Percentiles rank a stretch among this genome's conserved stretches.
Evolutionary conservation across 2,329 filamentous ascomycete genomes (phyloP).

Genomic region (Colletotrichum paranaense): DNA sequence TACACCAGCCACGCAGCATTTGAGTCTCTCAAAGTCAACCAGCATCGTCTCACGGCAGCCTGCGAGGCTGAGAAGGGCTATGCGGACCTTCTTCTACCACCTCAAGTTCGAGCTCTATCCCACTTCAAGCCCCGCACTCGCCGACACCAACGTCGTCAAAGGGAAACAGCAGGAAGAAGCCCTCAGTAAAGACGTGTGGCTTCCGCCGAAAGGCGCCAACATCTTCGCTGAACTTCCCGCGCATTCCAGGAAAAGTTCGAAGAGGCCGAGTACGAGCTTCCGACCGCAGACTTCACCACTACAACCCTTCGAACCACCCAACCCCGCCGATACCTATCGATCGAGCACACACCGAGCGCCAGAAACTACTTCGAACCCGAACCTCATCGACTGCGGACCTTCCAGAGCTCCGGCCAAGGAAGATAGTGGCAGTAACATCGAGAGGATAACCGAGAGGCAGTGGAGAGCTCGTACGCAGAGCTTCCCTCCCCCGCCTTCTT

Average conservation of each 20-base stretch:
- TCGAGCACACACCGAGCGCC: not conserved
- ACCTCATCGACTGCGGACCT: slow-evolving; percentile 63
- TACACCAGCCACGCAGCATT: not conserved
- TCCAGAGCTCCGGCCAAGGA: slow-evolving; percentile 47
- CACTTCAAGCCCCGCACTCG: slow-evolving; percentile 50
- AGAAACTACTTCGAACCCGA: slow-evolving; percentile 34
- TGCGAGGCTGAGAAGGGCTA: slow-evolving; percentile 47
- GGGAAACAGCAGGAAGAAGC: slow-evolving; percentile 19
- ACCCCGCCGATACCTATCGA: slow-evolving; percentile 20
- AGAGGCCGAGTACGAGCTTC: not conserved
- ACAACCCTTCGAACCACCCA: slow-evolving; percentile 32
- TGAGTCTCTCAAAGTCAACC: too few species aligned
- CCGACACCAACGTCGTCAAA: slow-evolving; percentile 7
- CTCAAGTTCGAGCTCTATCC: slow-evolving; percentile 75
- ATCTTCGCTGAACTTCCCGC: slow-evolving; percentile 68
- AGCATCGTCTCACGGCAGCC: not conserved
- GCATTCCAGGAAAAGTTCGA: slow-evolving; percentile 50
- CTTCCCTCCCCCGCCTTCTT: slow-evolving; percentile 55
- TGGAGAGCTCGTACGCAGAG: slow-evolving; percentile 53
- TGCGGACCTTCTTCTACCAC: slow-evolving; percentile 74
- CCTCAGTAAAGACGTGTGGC: slow-evolving; percentile 54
- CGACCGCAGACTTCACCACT: slow-evolving; percentile 31
- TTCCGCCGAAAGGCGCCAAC: slow-evolving; percentile 58
- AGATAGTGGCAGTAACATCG: slow-evolving; percentile 47
- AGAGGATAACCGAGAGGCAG: slow-evolving; percentile 53